Base-by-base conservation (phyloP, 768 basidiomycete species). In the Neoboletus brunneissimus region DNA sequence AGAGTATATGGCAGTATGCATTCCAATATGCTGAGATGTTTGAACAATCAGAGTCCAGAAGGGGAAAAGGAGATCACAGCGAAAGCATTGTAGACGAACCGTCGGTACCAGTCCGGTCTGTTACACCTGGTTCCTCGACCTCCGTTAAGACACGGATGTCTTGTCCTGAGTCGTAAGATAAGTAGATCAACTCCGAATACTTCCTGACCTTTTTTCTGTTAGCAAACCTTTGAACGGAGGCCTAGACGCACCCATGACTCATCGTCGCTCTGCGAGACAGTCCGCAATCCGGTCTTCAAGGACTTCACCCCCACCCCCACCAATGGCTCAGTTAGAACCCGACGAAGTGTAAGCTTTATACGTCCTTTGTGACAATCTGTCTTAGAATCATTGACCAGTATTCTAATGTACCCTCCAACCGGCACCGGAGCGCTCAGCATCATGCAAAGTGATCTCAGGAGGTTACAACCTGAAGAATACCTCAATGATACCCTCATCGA, bases 401-500 rank as follows among this genome's bases (percentile, higher is more conserved):
- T 92, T 25, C 68, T 93, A 46, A 81, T 87, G 27, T 94, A 89
- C 68, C 91, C 91, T 27, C 82, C 80, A 43, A 79, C 80, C 18
- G 79, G 81, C 4, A 79, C 82, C 16, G 89, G 91, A 9, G 87
- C 88, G 3, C 83, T 98, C 38, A 89, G 87, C 59, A 81, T 99
- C 63, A 94, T 88, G 15, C 79, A 81, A 40, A 87, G 85, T 23
- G 97, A 98, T 64, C 72, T 88, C 27, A 76, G 76, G 53, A 85
- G 96, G 11, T 71, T 98, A 32, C 74, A 83, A 49, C 86, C 87
- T 0, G 85, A 84, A 32, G 91, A 96, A 69, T 98, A 87, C 69
- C 78, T 99, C 47, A 99, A 99, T 67, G 97, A 99, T 73, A 97
- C 92, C 0, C 75, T 99, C 35, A 94, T 98, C 31, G 97, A 99